These are phyloP conservation scores for Nakazawaea holstii DNA, from an alignment of 805 yeast species.

Conservation along the genomic window DNA sequence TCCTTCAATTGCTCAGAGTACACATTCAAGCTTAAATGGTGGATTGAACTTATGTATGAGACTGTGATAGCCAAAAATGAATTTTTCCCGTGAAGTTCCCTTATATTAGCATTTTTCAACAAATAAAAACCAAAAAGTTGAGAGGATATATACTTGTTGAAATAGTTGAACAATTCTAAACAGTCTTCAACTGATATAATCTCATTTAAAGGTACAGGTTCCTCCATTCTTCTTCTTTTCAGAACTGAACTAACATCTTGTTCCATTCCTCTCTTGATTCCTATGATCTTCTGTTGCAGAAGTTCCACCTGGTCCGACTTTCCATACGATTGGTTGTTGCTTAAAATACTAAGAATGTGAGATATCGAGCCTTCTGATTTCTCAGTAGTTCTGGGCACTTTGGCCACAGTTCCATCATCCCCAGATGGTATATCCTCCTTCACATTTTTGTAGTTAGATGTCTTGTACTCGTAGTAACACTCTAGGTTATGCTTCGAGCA, in stretches of 20 bases:
- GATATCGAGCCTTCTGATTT: not conserved
- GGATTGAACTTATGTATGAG: constrained; percentile 57
- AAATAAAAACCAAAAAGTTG: constrained; percentile 64
- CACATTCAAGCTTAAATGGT: constrained; percentile 36
- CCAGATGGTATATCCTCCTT: not conserved
- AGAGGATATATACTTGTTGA: constrained; percentile 51
- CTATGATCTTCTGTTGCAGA: not conserved
- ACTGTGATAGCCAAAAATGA: constrained; percentile 57
- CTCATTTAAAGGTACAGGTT: constrained; percentile 14
- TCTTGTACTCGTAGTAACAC: constrained; percentile 53
- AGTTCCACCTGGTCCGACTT: not conserved
- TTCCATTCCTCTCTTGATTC: not conserved
- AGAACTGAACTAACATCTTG: not conserved
- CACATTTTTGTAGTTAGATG: constrained; percentile 31
- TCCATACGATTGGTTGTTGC: not conserved
- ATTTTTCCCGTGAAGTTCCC: constrained; percentile 37
- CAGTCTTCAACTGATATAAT: constrained; percentile 4
- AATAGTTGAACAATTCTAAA: constrained; percentile 39
- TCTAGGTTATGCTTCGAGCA: constrained; percentile 46
- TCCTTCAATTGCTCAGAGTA: constrained; percentile 22
- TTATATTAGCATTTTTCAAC: constrained; percentile 40
- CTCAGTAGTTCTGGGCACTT: constrained; percentile 11
- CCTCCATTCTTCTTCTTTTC: not conserved
- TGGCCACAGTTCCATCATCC: not conserved
- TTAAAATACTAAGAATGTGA: not conserved